Conservation (phyloP, 331 rosid species). For the Malus hybrid region DNA sequence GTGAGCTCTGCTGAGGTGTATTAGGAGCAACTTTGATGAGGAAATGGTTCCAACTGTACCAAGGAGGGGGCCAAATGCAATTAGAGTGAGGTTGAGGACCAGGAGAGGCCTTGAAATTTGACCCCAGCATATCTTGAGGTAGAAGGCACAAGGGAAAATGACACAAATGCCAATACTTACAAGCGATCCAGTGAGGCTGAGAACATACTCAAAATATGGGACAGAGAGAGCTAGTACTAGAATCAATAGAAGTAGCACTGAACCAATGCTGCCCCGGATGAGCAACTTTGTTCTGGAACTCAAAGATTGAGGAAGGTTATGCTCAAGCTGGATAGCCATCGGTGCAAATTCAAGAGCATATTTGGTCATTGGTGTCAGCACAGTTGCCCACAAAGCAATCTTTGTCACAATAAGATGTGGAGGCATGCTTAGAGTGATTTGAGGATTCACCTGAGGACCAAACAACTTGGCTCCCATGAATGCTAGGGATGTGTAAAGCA, state of each 20-base stretch:
- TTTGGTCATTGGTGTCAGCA: slow-evolving; percentile 70
- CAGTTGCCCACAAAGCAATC: slow-evolving; percentile 71
- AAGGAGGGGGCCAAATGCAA: slow-evolving; percentile 39
- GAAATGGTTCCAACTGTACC: slow-evolving; percentile 56
- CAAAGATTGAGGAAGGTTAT: slow-evolving; percentile 40
- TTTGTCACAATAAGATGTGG: slow-evolving; percentile 35
- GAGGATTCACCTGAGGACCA: slow-evolving; percentile 53
- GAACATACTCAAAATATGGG: slow-evolving; percentile 69
- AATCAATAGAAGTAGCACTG: slow-evolving; percentile 38
- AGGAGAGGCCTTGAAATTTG: slow-evolving; percentile 32
- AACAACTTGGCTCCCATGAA: slow-evolving; percentile 69
- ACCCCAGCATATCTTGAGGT: slow-evolving; percentile 56
- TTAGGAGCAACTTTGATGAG: slow-evolving; percentile 34
- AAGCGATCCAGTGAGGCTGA: slow-evolving; percentile 74
- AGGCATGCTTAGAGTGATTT: slow-evolving; percentile 77
- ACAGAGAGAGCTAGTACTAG: slow-evolving; percentile 46
- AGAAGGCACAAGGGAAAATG: slow-evolving; percentile 53
- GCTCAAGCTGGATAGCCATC: slow-evolving; percentile 51
- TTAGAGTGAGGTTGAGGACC: slow-evolving; percentile 30
- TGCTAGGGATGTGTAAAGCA: slow-evolving; percentile 32
- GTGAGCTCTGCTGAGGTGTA: slow-evolving; percentile 18
- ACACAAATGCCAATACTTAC: slow-evolving; percentile 33
- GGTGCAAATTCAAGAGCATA: slow-evolving; percentile 78
- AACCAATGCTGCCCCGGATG: slow-evolving; percentile 40
- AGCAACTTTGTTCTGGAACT: slow-evolving; percentile 31